phyloP scores from a whole-genome alignment of 2,329 filamentous ascomycete genomes.

The Penicillium aurantiogriseum region DNA sequence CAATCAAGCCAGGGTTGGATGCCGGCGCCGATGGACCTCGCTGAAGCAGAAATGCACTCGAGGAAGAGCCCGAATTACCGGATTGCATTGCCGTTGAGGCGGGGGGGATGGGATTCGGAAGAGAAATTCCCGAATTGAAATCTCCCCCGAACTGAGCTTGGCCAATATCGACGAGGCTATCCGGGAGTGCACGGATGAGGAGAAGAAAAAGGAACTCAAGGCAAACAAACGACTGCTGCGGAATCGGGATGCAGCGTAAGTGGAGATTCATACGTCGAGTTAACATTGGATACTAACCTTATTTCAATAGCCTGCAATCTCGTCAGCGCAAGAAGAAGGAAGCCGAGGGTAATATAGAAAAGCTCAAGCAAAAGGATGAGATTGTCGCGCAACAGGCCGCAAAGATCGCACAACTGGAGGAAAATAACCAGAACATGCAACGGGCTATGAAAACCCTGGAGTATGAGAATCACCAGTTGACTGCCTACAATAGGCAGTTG shows the following conservation, averaged over 20 bases:
- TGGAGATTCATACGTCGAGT: conserved; percentile 27
- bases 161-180: conserved; percentile 95
- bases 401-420: not conserved
- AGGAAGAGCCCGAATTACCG: conserved; percentile 66
- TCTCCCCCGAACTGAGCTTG: conserved; percentile 88
- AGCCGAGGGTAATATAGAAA: conserved; percentile 59
- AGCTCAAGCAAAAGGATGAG: conserved; percentile 64
- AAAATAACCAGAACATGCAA: conserved; percentile 55
- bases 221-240: conserved; percentile 87
- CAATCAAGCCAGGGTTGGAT: conserved; percentile 60
- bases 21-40: conserved; percentile 47
- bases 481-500: conserved; percentile 71
- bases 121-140: conserved; percentile 98
- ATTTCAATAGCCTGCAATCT: conserved; percentile 72
- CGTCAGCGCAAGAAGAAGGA: conserved; percentile 97
- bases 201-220: conserved; percentile 96
- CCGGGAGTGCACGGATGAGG: conserved; percentile 73
- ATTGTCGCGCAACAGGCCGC: not conserved
- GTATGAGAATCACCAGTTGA: conserved; percentile 61
- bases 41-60: conserved; percentile 53
- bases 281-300: not conserved
- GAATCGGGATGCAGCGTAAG: conserved; percentile 95
- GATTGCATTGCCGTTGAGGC: conserved; percentile 69
- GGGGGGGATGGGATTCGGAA: conserved; percentile 90
- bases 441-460: conserved; percentile 54